Conservation (phyloP, 176 grass and related monocot species). For the Thalia dealbata region DNA sequence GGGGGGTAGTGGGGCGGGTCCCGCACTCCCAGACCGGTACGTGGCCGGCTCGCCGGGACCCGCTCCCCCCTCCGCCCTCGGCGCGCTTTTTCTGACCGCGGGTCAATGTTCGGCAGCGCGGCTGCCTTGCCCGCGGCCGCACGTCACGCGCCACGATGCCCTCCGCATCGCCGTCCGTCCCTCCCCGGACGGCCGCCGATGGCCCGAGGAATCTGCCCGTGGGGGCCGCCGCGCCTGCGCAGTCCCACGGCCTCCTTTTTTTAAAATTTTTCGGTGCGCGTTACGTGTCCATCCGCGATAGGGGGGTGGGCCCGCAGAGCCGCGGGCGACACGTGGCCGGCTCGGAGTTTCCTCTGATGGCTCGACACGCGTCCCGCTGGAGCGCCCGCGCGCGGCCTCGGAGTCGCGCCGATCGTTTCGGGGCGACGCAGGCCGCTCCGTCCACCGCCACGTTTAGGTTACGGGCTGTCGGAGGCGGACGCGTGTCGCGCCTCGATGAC, state of each 20-base stretch:
- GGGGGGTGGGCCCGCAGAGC: background rate
- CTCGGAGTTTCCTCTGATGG: background rate
- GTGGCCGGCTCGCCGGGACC: background rate
- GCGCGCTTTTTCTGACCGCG: background rate
- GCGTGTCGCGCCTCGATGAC: background rate
- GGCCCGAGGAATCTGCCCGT: no score
- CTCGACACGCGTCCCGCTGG: background rate
- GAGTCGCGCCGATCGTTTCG: background rate
- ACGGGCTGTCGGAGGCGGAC: background rate
- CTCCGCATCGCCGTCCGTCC: background rate
- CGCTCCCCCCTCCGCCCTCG: background rate
- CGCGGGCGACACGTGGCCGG: background rate
- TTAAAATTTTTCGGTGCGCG: no score
- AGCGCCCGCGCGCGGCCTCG: background rate
- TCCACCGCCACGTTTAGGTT: background rate
- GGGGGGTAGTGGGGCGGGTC: background rate
- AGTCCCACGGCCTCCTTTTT: no score
- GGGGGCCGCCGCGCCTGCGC: no score
- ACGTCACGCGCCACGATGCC: background rate
- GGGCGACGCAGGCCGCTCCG: background rate
- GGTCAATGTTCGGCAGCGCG: slow-evolving; percentile 2
- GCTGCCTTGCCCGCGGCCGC: background rate
- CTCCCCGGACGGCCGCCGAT: background rate
- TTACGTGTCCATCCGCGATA: no score
- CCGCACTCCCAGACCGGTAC: background rate